Conservation (phyloP, 768 basidiomycete species). For the Amanita muscaria region DNA sequence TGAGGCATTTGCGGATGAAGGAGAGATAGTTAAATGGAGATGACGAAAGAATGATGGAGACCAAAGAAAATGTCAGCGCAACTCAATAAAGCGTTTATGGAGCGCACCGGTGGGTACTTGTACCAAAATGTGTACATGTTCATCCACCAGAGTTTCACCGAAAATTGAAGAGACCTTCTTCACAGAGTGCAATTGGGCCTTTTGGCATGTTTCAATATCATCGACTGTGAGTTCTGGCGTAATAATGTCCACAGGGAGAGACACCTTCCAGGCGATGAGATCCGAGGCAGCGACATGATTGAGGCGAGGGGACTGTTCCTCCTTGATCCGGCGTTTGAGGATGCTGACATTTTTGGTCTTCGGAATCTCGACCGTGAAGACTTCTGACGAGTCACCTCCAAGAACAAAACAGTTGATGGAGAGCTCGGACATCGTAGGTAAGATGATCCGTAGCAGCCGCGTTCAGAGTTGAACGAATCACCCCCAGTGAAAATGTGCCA, state of each 20-base stretch:
- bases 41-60: background rate
- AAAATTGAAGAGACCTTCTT: slow-evolving; percentile 5
- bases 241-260: slow-evolving; percentile 9
- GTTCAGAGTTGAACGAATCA: no score
- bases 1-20: background rate
- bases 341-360: slow-evolving; percentile 11
- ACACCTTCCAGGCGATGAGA: slow-evolving; percentile 13
- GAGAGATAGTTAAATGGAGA: slow-evolving; percentile 2
- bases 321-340: slow-evolving; percentile 13
- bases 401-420: slow-evolving; percentile 12
- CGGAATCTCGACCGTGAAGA: slow-evolving; percentile 14
- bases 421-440: slow-evolving; percentile 3
- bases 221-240: slow-evolving; percentile 5
- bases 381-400: slow-evolving; percentile 7
- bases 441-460: no score
- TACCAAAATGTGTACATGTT: slow-evolving; percentile 7
- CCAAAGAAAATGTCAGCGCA: slow-evolving; percentile 1
- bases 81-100: background rate
- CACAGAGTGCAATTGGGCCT: slow-evolving; percentile 4
- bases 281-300: slow-evolving; percentile 8
- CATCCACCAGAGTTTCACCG: slow-evolving; percentile 3
- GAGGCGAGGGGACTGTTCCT: slow-evolving; percentile 9
- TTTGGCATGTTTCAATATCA: slow-evolving; percentile 3
- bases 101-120: slow-evolving; percentile 3
- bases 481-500: no score